phyloP scores from a whole-genome alignment of 306 rosid species.

The Ormosia semicastrata region DNA sequence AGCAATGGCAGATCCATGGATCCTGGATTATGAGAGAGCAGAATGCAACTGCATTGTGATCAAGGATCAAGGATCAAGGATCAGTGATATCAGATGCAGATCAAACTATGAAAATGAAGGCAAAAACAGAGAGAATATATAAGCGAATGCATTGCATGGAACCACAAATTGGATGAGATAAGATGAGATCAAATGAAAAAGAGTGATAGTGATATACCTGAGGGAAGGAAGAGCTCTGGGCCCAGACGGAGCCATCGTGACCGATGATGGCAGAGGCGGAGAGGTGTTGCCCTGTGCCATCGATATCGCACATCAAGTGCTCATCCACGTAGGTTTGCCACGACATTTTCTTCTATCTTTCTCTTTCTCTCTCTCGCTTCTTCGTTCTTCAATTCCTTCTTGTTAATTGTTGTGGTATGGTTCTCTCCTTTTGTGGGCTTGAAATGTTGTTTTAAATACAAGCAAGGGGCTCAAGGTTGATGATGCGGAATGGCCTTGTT shows the following conservation, averaged over 20 bases:
- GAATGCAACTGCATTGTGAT: too few relatives aligned
- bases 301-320: conserved; percentile 93
- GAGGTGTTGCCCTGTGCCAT: conserved; percentile 77
- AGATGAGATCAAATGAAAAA: not conserved
- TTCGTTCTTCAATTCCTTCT: not conserved
- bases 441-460: conserved; percentile 14
- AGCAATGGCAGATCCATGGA: too few relatives aligned
- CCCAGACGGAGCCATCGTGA: conserved; percentile 86
- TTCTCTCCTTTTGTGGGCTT: not conserved
- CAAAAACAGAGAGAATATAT: too few relatives aligned
- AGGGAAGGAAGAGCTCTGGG: conserved; percentile 85
- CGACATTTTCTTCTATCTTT: conserved; percentile 54
- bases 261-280: conserved; percentile 79
- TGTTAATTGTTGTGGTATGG: not conserved
- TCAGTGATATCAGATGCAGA: too few relatives aligned
- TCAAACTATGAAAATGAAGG: too few relatives aligned
- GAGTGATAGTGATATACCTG: conserved; percentile 41
- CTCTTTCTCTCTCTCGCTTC: not conserved
- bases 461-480: not conserved
- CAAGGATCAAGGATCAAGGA: too few relatives aligned
- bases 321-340: conserved; percentile 97
- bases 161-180: not conserved
- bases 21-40: too few relatives aligned
- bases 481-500: not conserved
- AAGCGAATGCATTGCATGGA: too few relatives aligned